phyloP scores from a whole-genome alignment of 164 flowering plant species.

The Vitis riparia region DNA sequence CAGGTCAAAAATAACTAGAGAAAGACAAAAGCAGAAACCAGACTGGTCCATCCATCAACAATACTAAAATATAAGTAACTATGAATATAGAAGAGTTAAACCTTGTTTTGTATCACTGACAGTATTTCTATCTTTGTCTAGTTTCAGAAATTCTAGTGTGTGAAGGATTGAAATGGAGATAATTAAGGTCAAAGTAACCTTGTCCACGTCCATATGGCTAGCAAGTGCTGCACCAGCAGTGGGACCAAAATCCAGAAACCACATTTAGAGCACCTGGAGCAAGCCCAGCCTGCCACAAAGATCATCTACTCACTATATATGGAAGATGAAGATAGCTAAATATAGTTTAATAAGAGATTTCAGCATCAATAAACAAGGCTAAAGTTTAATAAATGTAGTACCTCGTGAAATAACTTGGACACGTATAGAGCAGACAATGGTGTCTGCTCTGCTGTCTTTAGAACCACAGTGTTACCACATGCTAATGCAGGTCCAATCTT shows the following conservation, averaged over 20 bases:
- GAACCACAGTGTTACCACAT: slow-evolving; percentile 49
- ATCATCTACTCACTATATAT: background rate
- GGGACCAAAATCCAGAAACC: slow-evolving; percentile 45
- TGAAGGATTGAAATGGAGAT: background rate
- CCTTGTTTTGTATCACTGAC: too few relatives aligned
- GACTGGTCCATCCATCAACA: too few relatives aligned
- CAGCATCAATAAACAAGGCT: background rate
- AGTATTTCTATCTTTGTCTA: too few relatives aligned
- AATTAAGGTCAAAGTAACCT: slow-evolving; percentile 20
- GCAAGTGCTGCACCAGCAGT: slow-evolving; percentile 55
- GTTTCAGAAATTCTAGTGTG: too few relatives aligned
- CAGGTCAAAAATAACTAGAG: too few relatives aligned
- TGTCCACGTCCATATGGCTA: slow-evolving; percentile 54
- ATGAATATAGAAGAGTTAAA: too few relatives aligned
- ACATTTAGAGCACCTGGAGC: slow-evolving; percentile 49
- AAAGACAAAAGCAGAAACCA: too few relatives aligned
- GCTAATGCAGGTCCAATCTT: slow-evolving; percentile 56
- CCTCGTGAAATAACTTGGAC: slow-evolving; percentile 45
- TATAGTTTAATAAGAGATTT: background rate
- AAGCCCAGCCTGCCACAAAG: slow-evolving; percentile 46
- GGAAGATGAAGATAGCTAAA: background rate
- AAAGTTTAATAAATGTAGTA: background rate
- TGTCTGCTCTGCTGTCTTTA: slow-evolving; percentile 57
- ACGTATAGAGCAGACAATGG: slow-evolving; percentile 43
- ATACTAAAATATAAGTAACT: too few relatives aligned